Percentiles rank a stretch among this genome's conserved stretches.
These are phyloP conservation scores for Leishmania tropica DNA, from an alignment of 208 protist genomes.

Conservation along the genomic window DNA sequence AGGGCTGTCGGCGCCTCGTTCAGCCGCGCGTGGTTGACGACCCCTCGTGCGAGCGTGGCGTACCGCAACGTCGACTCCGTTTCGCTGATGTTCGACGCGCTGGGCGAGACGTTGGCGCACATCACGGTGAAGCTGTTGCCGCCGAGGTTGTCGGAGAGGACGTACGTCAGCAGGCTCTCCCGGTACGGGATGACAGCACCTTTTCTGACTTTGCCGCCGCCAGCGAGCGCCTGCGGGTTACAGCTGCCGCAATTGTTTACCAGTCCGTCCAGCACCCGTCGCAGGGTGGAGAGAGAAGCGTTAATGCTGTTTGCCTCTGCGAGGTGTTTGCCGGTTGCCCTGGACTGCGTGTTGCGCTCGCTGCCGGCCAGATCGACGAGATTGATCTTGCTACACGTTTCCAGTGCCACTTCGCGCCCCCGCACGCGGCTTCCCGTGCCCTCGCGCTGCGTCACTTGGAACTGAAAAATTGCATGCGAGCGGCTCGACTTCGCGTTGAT, in stretches of 20 bases:
- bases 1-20: constrained; percentile 87
- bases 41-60: constrained; percentile 70
- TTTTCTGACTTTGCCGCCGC: constrained; percentile 24
- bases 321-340: constrained; percentile 50
- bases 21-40: constrained; percentile 84
- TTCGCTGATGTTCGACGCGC: constrained; percentile 54
- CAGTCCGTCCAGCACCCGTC: constrained; percentile 75
- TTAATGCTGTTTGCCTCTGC: constrained; percentile 81
- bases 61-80: constrained; percentile 88
- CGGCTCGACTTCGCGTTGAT: constrained; percentile 93
- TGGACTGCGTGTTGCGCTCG: constrained; percentile 46
- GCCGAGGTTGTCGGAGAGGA: constrained; percentile 84
- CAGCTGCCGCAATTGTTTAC: constrained; percentile 20
- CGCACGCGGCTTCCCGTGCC: constrained; percentile 65
- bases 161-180: constrained; percentile 92
- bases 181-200: constrained; percentile 67
- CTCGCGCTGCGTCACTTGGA: constrained; percentile 77
- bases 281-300: constrained; percentile 68
- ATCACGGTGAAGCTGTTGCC: constrained; percentile 84
- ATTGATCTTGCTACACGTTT: constrained; percentile 69
- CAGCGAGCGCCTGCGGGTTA: neutral
- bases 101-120: constrained; percentile 86
- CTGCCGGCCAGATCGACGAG: constrained; percentile 83
- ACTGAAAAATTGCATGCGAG: constrained; percentile 96
- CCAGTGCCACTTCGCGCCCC: constrained; percentile 54